A percentile compares a stretch with the other conserved stretches of the same genome.
Evolutionary conservation across 441 rosid genomes (phyloP).

Genomic region (Brassica hybrid): DNA sequence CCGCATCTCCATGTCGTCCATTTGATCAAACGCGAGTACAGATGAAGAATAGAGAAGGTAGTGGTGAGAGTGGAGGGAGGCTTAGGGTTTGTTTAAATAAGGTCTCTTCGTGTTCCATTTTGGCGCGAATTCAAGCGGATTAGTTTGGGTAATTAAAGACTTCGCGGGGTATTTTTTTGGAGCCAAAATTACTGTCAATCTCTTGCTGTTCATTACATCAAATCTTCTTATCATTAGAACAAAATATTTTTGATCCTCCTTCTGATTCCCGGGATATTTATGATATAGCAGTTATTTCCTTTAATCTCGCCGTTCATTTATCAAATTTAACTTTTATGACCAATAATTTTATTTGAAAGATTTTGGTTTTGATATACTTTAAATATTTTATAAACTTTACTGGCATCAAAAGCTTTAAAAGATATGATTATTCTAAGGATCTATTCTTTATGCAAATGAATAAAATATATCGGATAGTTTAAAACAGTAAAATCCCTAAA

Average conservation of each 20-base stretch:
- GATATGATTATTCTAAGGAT: no score
- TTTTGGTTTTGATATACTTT: no score
- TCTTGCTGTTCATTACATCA: background rate
- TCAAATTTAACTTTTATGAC: background rate
- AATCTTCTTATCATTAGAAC: background rate
- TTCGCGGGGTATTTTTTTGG: constrained; percentile 27
- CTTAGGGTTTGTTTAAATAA: constrained; percentile 33
- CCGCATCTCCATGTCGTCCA: constrained; percentile 1
- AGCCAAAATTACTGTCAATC: constrained; percentile 34
- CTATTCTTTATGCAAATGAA: no score
- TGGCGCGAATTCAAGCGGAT: constrained; percentile 25
- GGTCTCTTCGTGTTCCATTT: constrained; percentile 19
- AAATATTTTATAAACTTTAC: no score
- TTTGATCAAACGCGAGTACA: background rate
- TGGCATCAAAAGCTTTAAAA: no score
- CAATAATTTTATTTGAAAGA: no score
- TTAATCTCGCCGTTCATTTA: background rate
- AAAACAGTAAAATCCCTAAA: no score
- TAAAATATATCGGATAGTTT: no score
- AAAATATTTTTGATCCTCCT: background rate
- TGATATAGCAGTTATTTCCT: background rate
- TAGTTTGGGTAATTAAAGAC: constrained; percentile 16
- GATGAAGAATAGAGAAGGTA: background rate
- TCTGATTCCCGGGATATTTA: background rate
- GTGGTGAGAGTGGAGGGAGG: constrained; percentile 5